Base-by-base conservation (phyloP, 345 rosid species). In the Trapa bicornis region DNA sequence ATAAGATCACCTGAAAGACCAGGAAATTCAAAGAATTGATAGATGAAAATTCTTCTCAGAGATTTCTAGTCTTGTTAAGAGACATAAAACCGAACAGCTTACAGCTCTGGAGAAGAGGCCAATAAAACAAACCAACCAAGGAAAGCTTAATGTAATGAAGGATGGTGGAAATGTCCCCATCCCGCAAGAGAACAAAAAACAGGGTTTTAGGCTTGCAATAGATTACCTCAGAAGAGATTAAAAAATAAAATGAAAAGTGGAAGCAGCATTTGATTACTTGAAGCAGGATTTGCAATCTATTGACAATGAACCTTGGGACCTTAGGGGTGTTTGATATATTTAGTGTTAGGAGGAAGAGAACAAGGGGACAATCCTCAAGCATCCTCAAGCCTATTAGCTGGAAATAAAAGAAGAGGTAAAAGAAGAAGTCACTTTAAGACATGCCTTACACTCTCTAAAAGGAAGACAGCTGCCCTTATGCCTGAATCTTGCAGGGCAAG, bases 171-270 rank as follows among this genome's bases (percentile, higher is more conserved):
- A 22, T 33, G 52, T 6, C 65, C 64, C 5, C 37, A 50, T 36
- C 66, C 29, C 48, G 15, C 39, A 14, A 33, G 32, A 47, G 32
- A 58, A 56, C 45, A 47, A 61, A 48, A 15, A 3, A 47, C 65
- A 47, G 45, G 4, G 58, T 45, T 36, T 29, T 62, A 8, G 17
- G 41, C 63, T 35, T 32, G 10, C 15, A 33, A 2, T 1, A 32
- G 6, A 48, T 10, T 69, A 69, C 66, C 72, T 47, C 60, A 45
- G 60, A 37, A 47, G 64, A 60, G 72, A 14, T 12, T 22, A 22
- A 22, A 22, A 3, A 32, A 12, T 58, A 37, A 35, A 61, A 15
- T 13, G 15, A 4, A 10, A 33, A n/a, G 63, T 13, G 17, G 39
- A 52, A 35, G 32, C 12, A 54, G 60, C 60, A 22, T 32, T 9